Conservation (phyloP, 2,329 filamentous ascomycete genomes). For the Zymoseptoria brevis region DNA sequence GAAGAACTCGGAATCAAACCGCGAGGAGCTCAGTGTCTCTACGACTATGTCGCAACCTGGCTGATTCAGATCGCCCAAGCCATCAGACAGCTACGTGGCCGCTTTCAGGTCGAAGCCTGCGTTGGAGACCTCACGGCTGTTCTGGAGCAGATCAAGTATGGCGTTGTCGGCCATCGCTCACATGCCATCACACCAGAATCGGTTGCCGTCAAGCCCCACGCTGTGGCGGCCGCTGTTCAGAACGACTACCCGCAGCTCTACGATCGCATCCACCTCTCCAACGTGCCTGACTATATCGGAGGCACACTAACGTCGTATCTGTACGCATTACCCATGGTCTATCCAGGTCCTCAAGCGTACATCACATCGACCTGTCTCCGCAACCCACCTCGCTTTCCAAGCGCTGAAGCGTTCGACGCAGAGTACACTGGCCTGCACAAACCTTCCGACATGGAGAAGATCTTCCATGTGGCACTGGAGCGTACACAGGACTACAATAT, state of each 20-base stretch:
- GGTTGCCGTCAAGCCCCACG: background rate
- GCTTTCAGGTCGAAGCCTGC: slow-evolving; percentile 2
- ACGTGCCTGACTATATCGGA: slow-evolving; percentile 10
- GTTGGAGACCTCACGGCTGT: slow-evolving; percentile 7
- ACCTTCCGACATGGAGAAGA: slow-evolving; percentile 1
- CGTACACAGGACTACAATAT: background rate
- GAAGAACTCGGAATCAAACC: background rate
- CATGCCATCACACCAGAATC: background rate
- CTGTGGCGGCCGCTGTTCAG: background rate
- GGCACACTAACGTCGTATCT: slow-evolving; percentile 5
- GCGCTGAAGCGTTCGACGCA: slow-evolving; percentile 1
- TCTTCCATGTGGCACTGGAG: slow-evolving; percentile 4
- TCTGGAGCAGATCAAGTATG: slow-evolving; percentile 8
- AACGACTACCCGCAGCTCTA: slow-evolving; percentile 4
- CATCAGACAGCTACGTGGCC: background rate
- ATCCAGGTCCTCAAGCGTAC: slow-evolving; percentile 2
- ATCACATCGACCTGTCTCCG: slow-evolving; percentile 4
- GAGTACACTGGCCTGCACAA: slow-evolving; percentile 4
- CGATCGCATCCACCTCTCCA: slow-evolving; percentile 10
- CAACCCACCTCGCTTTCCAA: slow-evolving; percentile 6
- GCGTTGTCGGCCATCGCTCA: slow-evolving; percentile 2
- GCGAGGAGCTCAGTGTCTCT: background rate
- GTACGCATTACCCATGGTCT: slow-evolving; percentile 2
- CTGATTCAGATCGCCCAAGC: background rate
- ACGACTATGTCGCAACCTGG: background rate